Base-by-base conservation (phyloP, 352 stramenopile species). In the Phytophthora agathidicida region DNA sequence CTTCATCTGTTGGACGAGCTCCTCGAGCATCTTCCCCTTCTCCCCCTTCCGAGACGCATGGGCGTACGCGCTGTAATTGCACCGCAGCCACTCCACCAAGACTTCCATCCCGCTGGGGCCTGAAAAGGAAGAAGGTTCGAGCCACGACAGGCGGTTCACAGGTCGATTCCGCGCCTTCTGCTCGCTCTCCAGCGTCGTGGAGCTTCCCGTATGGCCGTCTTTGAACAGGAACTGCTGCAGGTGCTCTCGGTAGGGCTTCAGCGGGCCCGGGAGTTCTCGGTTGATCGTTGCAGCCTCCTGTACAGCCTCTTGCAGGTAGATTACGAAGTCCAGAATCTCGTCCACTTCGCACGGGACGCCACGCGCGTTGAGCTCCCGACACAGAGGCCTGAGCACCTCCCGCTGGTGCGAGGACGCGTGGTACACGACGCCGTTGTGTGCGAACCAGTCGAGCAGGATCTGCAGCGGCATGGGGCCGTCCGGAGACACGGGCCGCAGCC, bases 41-140 rank as follows among this genome's bases (percentile, higher is more conserved):
- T 62, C 57, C 5, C 60, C 60, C 41, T 58, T 65, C 31, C 36
- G 37, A 3, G 24, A 55, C 10, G 60, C 32, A 39, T 49, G 52
- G 13, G 53, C 52, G 14, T 69, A 69, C 2, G 38, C 32, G 31
- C 39, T 54, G 27, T 69, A 70, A 11, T 70, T 65, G 10, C 7
- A 36, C 16, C 50, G 46, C n/a, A 70, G 46, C 61, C 61, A 70
- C 9, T 65, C 61, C 1, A 70, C 55, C 5, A 70, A 27, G 26
- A 70, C 44, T 32, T 70, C 61, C 61, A 70, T 70, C 19, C 46
- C 61, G 16, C 54, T 70, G 30, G 49, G 30, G 8, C 61, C 61
- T 1, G 54, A 41, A 19, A 48, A 57, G 7, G 60, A 11, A 6
- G 61, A 55, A 16, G 49, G 49, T 35, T 65, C 60, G 19, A 70